Evolutionary conservation across 192 early-diverging fungal genomes (phyloP).

Genomic region (Coemansia asiatica): DNA sequence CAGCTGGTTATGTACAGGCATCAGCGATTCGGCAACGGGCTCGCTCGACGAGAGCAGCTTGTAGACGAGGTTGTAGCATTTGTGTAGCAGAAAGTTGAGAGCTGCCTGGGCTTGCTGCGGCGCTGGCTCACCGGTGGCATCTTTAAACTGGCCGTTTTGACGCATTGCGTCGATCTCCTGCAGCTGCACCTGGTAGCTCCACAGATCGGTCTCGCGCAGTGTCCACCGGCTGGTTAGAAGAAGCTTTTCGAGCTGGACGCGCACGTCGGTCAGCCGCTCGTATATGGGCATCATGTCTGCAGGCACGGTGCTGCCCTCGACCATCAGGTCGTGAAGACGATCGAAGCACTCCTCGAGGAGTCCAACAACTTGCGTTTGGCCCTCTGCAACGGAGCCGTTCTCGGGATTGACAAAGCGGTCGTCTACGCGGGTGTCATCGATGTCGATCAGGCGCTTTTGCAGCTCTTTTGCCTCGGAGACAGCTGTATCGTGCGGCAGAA

Average conservation of each 20-base stretch:
- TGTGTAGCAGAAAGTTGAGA: constrained; percentile 74
- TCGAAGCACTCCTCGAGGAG: constrained; percentile 82
- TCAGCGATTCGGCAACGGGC: constrained; percentile 77
- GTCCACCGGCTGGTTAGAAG: constrained; percentile 76
- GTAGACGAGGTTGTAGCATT: constrained; percentile 82
- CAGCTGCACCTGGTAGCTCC: constrained; percentile 74
- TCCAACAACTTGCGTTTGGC: constrained; percentile 83
- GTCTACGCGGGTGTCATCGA: constrained; percentile 76
- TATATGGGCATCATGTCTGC: constrained; percentile 61
- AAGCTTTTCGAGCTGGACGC: constrained; percentile 72
- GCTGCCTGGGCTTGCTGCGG: constrained; percentile 69
- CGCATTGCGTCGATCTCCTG: constrained; percentile 82
- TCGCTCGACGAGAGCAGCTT: constrained; percentile 78
- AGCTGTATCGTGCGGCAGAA: constrained; percentile 32
- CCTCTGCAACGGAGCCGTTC: constrained; percentile 68
- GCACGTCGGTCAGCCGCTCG: constrained; percentile 68
- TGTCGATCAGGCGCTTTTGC: constrained; percentile 73
- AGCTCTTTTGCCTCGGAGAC: constrained; percentile 49
- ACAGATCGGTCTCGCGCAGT: constrained; percentile 76
- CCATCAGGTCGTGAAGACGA: constrained; percentile 77
- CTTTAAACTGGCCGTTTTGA: constrained; percentile 81
- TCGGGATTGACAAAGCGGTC: constrained; percentile 71
- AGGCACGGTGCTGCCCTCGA: constrained; percentile 64
- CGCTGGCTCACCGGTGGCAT: constrained; percentile 62
- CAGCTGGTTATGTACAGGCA: constrained; percentile 85